phyloP scores from a whole-genome alignment of 2,329 filamentous ascomycete species.

The Didymosphaeria variabile region DNA sequence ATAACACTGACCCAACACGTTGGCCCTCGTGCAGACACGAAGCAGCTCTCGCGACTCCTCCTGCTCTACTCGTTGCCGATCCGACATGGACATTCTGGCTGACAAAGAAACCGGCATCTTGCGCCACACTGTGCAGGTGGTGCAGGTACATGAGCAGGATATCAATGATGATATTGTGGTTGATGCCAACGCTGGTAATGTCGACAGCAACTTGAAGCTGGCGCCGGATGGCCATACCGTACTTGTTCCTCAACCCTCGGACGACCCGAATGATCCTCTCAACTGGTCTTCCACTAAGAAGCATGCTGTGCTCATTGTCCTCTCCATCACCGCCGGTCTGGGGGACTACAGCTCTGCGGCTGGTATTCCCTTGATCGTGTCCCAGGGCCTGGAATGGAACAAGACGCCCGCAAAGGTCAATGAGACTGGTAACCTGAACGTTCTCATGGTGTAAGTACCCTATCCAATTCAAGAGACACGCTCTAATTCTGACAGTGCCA shows the following conservation, averaged over 20 bases:
- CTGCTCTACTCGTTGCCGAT: not conserved
- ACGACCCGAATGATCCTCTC: conserved; percentile 59
- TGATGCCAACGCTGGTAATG: conserved; percentile 31
- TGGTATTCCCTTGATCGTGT: conserved; percentile 41
- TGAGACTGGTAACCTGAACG: conserved; percentile 61
- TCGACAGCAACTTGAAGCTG: conserved; percentile 45
- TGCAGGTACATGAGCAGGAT: conserved; percentile 28
- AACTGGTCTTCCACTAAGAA: conserved; percentile 62
- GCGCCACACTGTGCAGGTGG: conserved; percentile 6
- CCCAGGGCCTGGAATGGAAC: conserved; percentile 56
- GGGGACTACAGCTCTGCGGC: conserved; percentile 60
- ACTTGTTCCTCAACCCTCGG: conserved; percentile 62
- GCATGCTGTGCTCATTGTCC: conserved; percentile 58
- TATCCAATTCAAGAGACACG: not conserved
- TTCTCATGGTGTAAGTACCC: conserved; percentile 58
- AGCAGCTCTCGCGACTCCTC: not conserved
- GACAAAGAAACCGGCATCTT: conserved; percentile 5
- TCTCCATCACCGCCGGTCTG: conserved; percentile 58
- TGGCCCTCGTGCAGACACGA: not conserved
- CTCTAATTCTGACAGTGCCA: conserved; percentile 31
- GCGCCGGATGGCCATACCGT: conserved; percentile 53
- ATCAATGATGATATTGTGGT: conserved; percentile 31
- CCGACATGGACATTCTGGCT: conserved; percentile 1
- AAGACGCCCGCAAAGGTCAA: conserved; percentile 61
- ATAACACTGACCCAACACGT: conserved; percentile 1